Evolutionary conservation across 2,329 filamentous ascomycete genomes (phyloP), one percentile per base, ranked within the genome.

Genomic region (Phialophora macrospora): DNA sequence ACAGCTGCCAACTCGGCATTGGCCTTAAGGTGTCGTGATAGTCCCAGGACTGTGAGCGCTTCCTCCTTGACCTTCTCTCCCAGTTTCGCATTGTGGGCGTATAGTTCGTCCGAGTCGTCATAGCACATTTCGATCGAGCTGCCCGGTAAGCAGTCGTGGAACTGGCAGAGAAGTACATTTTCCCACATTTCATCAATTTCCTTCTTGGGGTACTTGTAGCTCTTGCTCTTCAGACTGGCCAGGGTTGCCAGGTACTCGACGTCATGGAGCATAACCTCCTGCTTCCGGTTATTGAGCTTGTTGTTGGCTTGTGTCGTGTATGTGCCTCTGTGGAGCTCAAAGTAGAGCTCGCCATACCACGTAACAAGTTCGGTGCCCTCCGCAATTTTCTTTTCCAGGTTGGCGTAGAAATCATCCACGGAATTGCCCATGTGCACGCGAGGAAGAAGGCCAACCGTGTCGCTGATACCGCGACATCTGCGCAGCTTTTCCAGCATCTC

Each of bases 111-210:
- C 2, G 93, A 96, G 75, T 99, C 95, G 76, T 96, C 92, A 73
- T 98, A 98, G 77, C 93, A 97, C 93, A 98, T 97, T 77, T 96
- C 93, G 72, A 99, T 98, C 38, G 88, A 91, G 75, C 92, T 97
- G 63, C 95, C 95, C 0, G 95, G 95, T 59, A 99, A 83, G 76
- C 95, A 98, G 76, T 99, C 95, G 71, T 99, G 95, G 83, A 99
- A 99, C 74, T 99, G 95, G 71, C 94, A 98, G 28, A 98, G 86
- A 26, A 98, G 83, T 2, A 94, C 90, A 62, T 86, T 85, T 80
- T 98, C 94, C 95, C 95, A 99, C 88, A 99, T 96, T 64, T 90
- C 85, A 75, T 99, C 95, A 62, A 99, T 89, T n/a, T 95, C 88
- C 75, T 90, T 87, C 79, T 96, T 97, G 9, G 95, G 95, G 75